A percentile compares a stretch with the other conserved stretches of the same genome.
These are phyloP conservation scores for Boletus rubropictus DNA, from an alignment of 768 basidiomycete genomes.

Conservation along the genomic window DNA sequence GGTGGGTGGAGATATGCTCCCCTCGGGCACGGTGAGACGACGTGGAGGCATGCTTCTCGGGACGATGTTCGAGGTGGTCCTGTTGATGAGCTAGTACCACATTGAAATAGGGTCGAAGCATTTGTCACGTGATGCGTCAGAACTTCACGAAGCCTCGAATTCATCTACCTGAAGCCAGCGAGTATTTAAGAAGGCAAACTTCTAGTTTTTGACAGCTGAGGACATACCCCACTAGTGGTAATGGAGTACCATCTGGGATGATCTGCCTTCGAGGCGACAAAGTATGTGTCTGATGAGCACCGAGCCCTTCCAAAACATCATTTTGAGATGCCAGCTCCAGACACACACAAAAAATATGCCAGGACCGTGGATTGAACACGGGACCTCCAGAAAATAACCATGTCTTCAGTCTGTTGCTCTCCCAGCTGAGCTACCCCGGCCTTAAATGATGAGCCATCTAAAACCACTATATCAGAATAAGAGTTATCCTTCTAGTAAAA, in stretches of 20 bases:
- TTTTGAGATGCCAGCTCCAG: neutral
- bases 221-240: neutral
- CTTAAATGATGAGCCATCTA: neutral
- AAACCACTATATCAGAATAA: neutral
- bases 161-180: neutral
- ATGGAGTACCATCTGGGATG: neutral
- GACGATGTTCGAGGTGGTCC: neutral
- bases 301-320: neutral
- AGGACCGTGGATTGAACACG: constrained; percentile 53
- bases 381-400: constrained; percentile 42
- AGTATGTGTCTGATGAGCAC: neutral
- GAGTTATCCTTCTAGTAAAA: neutral
- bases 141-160: constrained; percentile 3
- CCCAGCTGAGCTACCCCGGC: constrained; percentile 71
- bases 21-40: constrained; percentile 23
- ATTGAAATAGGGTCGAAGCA: constrained; percentile 14
- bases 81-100: neutral
- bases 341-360: constrained; percentile 31
- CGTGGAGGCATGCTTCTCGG: constrained; percentile 25
- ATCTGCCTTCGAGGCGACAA: neutral
- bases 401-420: constrained; percentile 67
- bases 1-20: constrained; percentile 25
- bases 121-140: constrained; percentile 17
- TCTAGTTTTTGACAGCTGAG: neutral
- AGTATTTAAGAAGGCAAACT: neutral